Base-by-base conservation (phyloP, 1,139 yeast genomes). In the Blastobotrys indianensis region DNA sequence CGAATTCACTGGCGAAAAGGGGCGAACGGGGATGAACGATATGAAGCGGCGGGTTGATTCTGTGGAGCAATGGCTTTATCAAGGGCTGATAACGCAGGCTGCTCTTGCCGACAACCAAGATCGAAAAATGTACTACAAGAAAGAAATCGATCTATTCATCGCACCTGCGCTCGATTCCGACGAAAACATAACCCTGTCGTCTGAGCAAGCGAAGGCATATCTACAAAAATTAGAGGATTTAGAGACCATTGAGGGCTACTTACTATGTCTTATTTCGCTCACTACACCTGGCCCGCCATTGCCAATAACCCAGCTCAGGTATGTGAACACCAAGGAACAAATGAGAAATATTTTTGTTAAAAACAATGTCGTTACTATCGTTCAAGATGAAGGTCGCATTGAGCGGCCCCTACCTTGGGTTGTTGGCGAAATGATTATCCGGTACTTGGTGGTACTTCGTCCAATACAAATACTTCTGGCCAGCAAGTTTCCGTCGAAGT, bases 381-480 rank as follows among this genome's bases (percentile, higher is more conserved):
- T 20, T 4, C 25, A 20, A 20, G 47, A 39, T 10, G 41, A 35
- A 2, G 37, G 39, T 36, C 33, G 32, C 7, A 8, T 31, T 3
- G 8, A 13, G 11, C 29, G 47, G 11, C 13, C 20, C 15, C 30
- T 46, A 10, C 46, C 49, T 8, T 46, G 49, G 49, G 25, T 46
- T 2, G 40, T 46, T 6, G 49, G 49, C 4, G 49, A 46, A 23
- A 13, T 46, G 10, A 28, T 46, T 11, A 17, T 46, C 3, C 37
- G 49, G 29, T 39, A 31, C 32, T 25, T 43, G 44, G 25, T 35
- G 4, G 33, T 46, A 2, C 23, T 46, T 15, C 33, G 44, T 23
- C 49, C 49, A 32, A 32, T 46, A 4, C 44, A 46, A 29, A 9
- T 10, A 16, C 9, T 12, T n/a, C 35, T 41, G 5, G 16, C 32